Base-by-base conservation (phyloP, 306 rosid genomes). In the Prunus fruticosa region DNA sequence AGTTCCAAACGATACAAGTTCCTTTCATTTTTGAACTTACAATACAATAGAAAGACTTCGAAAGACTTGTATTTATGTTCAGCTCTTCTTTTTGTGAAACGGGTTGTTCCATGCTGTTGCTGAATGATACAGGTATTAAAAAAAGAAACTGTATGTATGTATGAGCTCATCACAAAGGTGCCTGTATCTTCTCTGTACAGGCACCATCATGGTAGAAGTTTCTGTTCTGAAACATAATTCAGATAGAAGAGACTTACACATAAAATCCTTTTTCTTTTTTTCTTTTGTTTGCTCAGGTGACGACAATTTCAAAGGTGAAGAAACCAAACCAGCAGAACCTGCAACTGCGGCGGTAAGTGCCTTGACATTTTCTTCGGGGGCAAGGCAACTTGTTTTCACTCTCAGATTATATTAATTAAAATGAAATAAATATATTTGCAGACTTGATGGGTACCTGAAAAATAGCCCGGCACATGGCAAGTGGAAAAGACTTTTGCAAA, bases 291-390 rank as follows among this genome's bases (percentile, higher is more conserved):
- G 45, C 83, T 79, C 87, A 95, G 99, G 97, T 82, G 98, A 92
- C 54, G 99, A 95, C 10, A 86, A 61, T 85, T 19, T 73, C 75
- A 95, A 92, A 86, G 82, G 81, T 49, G 97, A 90, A 45, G 97
- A 92, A 76, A 61, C 83, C 90, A 95, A 95, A 79, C 81, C 96
- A 11, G 58, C 96, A 32, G 96, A 89, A 71, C 77, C 91, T 9
- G 45, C 23, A 38, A 27, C 78, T 27, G 58, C 58, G 45, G 90
- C 83, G 83, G 95, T 86, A 75, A 69, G 75, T 71, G 45, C 46
- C 27, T 77, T 63, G 12, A 50, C 25, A 11, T 19, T 2, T 45
- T 16, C 38, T 46, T 34, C 11, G 20, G 69, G 46, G 30, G 12
- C 28, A 34, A 5, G 8, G 38, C 30, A 4, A 1, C 3, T 15